Evolutionary conservation across 2,329 filamentous ascomycete species (phyloP).

Genomic region (Aspergillus calidoustus): DNA sequence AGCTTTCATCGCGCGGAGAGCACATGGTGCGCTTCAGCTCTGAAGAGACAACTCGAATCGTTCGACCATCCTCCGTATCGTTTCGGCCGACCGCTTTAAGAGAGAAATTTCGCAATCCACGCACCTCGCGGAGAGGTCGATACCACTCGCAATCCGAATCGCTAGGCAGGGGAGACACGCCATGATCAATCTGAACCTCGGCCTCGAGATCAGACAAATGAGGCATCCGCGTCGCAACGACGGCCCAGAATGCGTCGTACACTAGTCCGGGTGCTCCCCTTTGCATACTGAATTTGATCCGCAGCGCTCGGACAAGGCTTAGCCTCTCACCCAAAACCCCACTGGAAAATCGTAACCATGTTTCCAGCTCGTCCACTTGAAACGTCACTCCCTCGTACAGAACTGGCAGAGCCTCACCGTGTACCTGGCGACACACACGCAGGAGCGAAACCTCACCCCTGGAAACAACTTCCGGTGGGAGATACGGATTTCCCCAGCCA

Average conservation of each 20-base stretch:
- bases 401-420: background rate
- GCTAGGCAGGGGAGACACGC: background rate
- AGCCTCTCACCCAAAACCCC: background rate
- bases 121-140: background rate
- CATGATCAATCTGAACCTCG: too few relatives aligned
- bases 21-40: background rate
- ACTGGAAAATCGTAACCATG: background rate
- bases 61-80: background rate
- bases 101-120: background rate
- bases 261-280: too few relatives aligned
- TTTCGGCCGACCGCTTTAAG: background rate
- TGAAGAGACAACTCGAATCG: background rate
- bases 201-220: too few relatives aligned
- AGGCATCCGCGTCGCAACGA: too few relatives aligned
- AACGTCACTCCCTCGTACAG: background rate
- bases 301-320: background rate
- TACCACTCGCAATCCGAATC: background rate
- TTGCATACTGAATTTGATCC: background rate
- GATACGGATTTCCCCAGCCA: background rate
- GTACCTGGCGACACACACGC: background rate
- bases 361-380: background rate
- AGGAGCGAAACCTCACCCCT: background rate
- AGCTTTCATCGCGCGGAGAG: background rate
- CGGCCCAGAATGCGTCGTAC: too few relatives aligned
- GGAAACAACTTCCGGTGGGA: background rate